These are phyloP conservation scores for Stagonosporopsis tanaceti DNA, from an alignment of 2,329 filamentous ascomycete species.

Conservation along the genomic window DNA sequence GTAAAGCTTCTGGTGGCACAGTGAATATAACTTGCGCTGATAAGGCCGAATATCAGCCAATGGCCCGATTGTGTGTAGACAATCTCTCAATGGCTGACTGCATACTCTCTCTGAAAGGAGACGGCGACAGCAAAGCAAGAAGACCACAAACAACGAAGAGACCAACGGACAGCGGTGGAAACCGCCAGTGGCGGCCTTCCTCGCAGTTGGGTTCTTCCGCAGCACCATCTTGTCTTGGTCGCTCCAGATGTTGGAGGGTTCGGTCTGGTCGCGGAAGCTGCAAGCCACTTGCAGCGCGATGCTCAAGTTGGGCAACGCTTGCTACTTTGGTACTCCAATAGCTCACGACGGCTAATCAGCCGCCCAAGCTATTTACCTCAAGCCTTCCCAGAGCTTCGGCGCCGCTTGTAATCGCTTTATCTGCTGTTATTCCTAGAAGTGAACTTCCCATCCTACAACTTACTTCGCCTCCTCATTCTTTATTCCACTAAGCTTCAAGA, in stretches of 20 bases:
- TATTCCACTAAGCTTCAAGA: constrained; percentile 13
- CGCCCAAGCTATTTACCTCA: constrained; percentile 14
- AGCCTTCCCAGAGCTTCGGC: constrained; percentile 2
- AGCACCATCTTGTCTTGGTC: not conserved
- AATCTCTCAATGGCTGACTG: constrained; percentile 1
- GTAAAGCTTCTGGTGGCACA: not conserved
- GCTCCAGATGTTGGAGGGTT: constrained; percentile 8
- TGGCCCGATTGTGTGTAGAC: constrained; percentile 1
- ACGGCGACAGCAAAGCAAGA: not conserved
- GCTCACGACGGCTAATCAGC: constrained; percentile 1
- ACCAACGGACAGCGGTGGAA: not conserved
- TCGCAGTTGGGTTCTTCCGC: not conserved
- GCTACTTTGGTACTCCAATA: constrained; percentile 14
- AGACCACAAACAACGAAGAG: not conserved
- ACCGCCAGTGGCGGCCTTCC: not conserved
- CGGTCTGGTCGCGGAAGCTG: constrained; percentile 5
- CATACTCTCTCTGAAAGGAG: not conserved
- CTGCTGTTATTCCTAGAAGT: not conserved
- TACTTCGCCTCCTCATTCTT: not conserved
- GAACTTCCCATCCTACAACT: not conserved
- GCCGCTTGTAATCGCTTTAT: not conserved
- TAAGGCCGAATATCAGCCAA: constrained; percentile 11
- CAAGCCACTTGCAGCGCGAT: constrained; percentile 8
- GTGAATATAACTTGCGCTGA: not conserved
- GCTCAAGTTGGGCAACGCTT: constrained; percentile 4